Conservation (phyloP, 2,329 filamentous ascomycete species). For the Talaromyces rugulosus region DNA sequence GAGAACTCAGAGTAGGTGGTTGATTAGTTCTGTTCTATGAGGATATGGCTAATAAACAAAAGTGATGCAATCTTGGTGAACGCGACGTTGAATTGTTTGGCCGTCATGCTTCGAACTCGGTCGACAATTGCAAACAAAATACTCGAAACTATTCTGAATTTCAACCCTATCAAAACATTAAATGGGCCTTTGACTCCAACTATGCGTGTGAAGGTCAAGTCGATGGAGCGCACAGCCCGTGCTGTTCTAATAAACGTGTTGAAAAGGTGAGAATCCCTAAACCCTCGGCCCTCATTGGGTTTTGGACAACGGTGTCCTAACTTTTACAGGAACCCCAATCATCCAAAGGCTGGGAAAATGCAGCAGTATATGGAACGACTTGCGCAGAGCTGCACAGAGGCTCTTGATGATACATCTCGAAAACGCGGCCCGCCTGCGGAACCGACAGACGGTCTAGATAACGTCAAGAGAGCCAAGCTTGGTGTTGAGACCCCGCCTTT, state of each 20-base stretch:
- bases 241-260: constrained; percentile 77
- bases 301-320: constrained; percentile 17
- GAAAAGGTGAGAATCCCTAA: constrained; percentile 57
- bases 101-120: constrained; percentile 75
- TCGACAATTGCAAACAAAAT: constrained; percentile 81
- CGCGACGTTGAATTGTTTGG: constrained; percentile 83
- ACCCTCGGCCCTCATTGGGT: background rate
- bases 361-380: constrained; percentile 83
- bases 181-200: constrained; percentile 73
- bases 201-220: constrained; percentile 77
- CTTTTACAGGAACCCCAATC: constrained; percentile 66
- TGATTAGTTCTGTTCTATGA: background rate
- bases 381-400: constrained; percentile 70
- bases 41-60: constrained; percentile 7
- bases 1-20: constrained; percentile 69
- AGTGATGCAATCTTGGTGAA: constrained; percentile 87
- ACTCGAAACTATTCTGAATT: constrained; percentile 76
- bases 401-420: constrained; percentile 69
- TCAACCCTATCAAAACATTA: constrained; percentile 83
- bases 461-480: constrained; percentile 75
- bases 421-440: constrained; percentile 73
- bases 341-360: constrained; percentile 70
- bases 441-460: constrained; percentile 67
- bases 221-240: constrained; percentile 90
- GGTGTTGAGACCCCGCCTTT: constrained; percentile 48